phyloP scores from a whole-genome alignment of 2,329 filamentous ascomycete genomes.

The Berkeleyomyces basicola region DNA sequence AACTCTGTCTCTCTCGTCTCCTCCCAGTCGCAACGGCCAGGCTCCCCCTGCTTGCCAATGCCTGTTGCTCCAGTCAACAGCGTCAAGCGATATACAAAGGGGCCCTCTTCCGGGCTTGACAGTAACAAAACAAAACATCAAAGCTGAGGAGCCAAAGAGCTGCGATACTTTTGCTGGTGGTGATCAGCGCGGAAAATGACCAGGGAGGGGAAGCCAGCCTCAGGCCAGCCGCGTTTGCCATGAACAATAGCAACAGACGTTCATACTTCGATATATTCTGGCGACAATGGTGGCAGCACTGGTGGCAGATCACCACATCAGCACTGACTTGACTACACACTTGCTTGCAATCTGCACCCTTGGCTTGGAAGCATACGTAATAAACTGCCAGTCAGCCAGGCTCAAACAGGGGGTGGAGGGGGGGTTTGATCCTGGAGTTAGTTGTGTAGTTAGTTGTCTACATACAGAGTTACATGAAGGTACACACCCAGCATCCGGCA shows the following conservation, averaged over 20 bases:
- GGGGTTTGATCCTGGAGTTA: no score
- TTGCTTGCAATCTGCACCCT: background rate
- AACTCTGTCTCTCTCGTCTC: background rate
- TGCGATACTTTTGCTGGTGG: no score
- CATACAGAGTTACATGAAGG: no score
- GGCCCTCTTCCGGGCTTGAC: background rate
- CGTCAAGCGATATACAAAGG: conserved; percentile 7
- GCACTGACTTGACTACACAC: background rate
- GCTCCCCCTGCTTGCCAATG: background rate
- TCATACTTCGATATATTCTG: no score
- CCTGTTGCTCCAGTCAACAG: conserved; percentile 2
- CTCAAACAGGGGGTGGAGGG: background rate
- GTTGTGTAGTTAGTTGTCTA: no score
- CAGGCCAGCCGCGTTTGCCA: no score
- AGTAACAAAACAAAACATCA: conserved; percentile 2
- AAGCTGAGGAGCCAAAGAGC: background rate
- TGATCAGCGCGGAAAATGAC: background rate
- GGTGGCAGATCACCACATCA: background rate
- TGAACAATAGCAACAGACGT: no score
- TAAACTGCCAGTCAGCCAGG: background rate
- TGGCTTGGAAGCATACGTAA: background rate
- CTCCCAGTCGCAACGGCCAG: background rate
- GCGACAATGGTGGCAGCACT: background rate
- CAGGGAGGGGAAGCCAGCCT: background rate
- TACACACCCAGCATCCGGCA: no score